Conservation (phyloP, 768 basidiomycete species). For the Sporobolomyces roseus region DNA sequence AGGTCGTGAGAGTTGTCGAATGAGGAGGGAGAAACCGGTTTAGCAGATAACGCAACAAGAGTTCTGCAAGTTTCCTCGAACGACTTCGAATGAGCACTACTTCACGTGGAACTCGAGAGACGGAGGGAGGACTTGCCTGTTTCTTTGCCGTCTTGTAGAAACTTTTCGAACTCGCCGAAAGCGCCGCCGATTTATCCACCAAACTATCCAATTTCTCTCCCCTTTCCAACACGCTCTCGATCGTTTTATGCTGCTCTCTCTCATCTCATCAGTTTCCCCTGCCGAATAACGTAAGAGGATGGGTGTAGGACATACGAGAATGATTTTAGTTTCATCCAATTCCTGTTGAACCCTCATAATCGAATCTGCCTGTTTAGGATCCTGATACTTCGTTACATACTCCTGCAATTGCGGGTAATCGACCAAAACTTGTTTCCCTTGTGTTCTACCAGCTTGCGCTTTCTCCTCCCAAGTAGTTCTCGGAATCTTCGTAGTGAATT, state of each 20-base stretch:
- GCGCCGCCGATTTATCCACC: slow-evolving; percentile 82
- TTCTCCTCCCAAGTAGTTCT: slow-evolving; percentile 58
- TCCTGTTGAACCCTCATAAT: slow-evolving; percentile 99
- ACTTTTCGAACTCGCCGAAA: slow-evolving; percentile 87
- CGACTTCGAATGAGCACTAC: not conserved
- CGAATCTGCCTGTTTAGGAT: slow-evolving; percentile 91
- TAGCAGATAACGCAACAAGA: slow-evolving; percentile 75
- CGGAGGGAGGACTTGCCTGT: slow-evolving; percentile 54
- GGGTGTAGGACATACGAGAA: slow-evolving; percentile 66
- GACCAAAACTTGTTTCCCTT: slow-evolving; percentile 51
- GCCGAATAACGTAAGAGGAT: not conserved
- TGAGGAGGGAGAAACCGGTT: not conserved
- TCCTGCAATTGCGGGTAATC: slow-evolving; percentile 70
- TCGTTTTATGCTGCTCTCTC: slow-evolving; percentile 83
- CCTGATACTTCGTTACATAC: slow-evolving; percentile 89
- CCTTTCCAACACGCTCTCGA: slow-evolving; percentile 90
- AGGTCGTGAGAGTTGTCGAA: too few relatives aligned
- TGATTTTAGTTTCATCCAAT: slow-evolving; percentile 97
- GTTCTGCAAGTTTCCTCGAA: slow-evolving; percentile 63
- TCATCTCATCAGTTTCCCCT: not conserved
- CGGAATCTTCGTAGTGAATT: slow-evolving; percentile 76
- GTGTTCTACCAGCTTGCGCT: slow-evolving; percentile 44
- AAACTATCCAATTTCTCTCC: slow-evolving; percentile 95
- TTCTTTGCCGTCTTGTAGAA: slow-evolving; percentile 99
- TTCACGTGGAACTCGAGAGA: not conserved